These are phyloP conservation scores for Magnusiomyces ingens DNA, from an alignment of 1,139 yeast genomes.

Conservation along the genomic window DNA sequence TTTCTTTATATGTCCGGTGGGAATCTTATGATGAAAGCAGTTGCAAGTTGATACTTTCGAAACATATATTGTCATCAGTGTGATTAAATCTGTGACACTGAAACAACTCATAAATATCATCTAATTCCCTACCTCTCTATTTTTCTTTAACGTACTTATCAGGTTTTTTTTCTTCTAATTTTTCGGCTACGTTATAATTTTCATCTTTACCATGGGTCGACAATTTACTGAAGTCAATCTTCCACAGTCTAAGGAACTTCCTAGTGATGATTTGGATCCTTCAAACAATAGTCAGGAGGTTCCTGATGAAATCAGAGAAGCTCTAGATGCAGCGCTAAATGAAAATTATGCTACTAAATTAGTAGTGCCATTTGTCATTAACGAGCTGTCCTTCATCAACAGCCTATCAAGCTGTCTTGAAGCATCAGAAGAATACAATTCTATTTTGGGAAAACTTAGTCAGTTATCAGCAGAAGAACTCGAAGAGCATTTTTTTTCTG, in stretches of 20 bases:
- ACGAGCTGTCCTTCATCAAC: background rate
- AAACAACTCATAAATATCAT: background rate
- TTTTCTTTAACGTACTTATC: background rate
- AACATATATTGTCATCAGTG: background rate
- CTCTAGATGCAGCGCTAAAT: background rate
- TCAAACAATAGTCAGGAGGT: background rate
- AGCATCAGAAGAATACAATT: background rate
- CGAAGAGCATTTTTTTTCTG: too few species aligned
- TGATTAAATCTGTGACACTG: background rate
- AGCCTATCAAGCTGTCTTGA: background rate
- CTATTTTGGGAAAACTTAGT: background rate
- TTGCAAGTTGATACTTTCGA: background rate
- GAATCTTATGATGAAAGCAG: constrained; percentile 63
- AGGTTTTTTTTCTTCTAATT: background rate
- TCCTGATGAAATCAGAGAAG: background rate
- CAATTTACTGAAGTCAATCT: background rate
- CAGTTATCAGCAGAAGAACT: too few species aligned
- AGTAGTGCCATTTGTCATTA: background rate
- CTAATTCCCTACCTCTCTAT: background rate
- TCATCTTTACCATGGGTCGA: background rate
- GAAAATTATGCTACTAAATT: background rate
- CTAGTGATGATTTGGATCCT: background rate
- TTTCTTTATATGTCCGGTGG: constrained; percentile 78
- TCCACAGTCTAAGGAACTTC: background rate
- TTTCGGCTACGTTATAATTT: background rate